Evolutionary conservation across 2,329 filamentous ascomycete genomes (phyloP), one percentile per base, ranked within the genome.

Genomic region (Neofusicoccum umdonicola): DNA sequence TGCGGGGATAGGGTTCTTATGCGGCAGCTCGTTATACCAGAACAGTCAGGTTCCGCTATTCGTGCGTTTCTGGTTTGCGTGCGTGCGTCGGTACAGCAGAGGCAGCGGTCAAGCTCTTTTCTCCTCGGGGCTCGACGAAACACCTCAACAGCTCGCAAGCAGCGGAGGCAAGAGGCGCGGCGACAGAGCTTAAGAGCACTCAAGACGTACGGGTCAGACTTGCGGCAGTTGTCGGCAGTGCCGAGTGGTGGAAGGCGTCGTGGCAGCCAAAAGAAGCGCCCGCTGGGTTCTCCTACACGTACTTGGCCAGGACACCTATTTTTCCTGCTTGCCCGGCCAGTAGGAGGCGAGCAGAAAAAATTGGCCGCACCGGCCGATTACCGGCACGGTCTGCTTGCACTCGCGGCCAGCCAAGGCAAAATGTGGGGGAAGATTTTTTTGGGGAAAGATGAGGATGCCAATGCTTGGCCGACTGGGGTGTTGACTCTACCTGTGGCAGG

Each of bases 401-500:
- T 39, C 41, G 6, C 8, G 22, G n/a, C 15, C 39, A 44, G 52
- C 52, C 52, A 42, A 57, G 52, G 22, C 39, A n/a, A n/a, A 37
- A 47, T 60, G 56, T 60, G 56, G 56, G 39, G 56, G 41, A 60
- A 22, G 15, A 31, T 34, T 11, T 11, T 39, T 45, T 45, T 27
- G 41, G 54, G 41, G 45, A 19, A n/a, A 44, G 27, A 34, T 45
- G 39, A 47, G 56, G 12, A 19, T 22, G 41, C 41, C 41, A 45
- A 60, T 60, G 56, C 56, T 60, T 60, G 56, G 56, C 41, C 3
- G 56, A 22, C 41, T 5, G 41, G 56, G 56, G 31, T 45, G 13
- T 13, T 47, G 56, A 60, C 56, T 60, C 56, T 60, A 17, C 3
- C 3, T 60, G 56, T 60, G 41, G 56, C 56, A 60, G 56, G 7